A percentile compares a stretch with the other conserved stretches of the same genome.
phyloP scores from a whole-genome alignment of 108 stramenopile genomes.

The Discostella stelligeroides region DNA sequence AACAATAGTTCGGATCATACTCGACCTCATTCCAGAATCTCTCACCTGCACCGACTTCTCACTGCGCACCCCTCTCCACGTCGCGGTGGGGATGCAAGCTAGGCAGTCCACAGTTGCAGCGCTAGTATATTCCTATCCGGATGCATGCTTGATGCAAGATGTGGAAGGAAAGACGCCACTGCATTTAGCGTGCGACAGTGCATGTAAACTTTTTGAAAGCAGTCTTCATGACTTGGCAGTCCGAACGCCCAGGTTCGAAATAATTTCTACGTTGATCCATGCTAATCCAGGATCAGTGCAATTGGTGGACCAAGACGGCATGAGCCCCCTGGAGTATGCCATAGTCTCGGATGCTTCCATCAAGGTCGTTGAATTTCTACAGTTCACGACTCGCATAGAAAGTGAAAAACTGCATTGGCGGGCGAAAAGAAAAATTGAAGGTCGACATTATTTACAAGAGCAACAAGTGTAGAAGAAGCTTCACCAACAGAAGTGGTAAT shows the following conservation, averaged over 20 bases:
- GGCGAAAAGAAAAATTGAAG: not conserved
- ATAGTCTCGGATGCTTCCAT: not conserved
- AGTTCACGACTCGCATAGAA: not conserved
- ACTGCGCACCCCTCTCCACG: constrained; percentile 73
- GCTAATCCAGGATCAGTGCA: not conserved
- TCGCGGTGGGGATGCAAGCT: constrained; percentile 67
- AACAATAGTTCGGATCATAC: constrained; percentile 51
- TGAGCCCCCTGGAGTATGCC: not conserved
- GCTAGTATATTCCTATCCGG: not conserved
- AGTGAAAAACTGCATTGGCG: not conserved
- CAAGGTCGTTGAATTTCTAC: not conserved
- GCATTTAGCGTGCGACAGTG: not conserved
- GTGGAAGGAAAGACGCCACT: not conserved
- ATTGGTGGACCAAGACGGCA: constrained; percentile 4
- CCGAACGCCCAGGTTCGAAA: not conserved
- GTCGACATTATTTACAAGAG: not conserved
- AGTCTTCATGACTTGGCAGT: not conserved
- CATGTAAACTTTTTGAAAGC: not conserved
- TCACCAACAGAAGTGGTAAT: too few relatives aligned
- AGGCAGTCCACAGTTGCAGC: constrained; percentile 32
- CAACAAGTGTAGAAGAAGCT: not conserved
- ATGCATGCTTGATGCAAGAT: constrained; percentile 5
- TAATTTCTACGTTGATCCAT: not conserved
- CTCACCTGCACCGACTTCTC: constrained; percentile 54
- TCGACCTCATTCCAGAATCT: constrained; percentile 54